Base-by-base conservation (phyloP, 305 asterid genomes). In the Fraxinus nigra region DNA sequence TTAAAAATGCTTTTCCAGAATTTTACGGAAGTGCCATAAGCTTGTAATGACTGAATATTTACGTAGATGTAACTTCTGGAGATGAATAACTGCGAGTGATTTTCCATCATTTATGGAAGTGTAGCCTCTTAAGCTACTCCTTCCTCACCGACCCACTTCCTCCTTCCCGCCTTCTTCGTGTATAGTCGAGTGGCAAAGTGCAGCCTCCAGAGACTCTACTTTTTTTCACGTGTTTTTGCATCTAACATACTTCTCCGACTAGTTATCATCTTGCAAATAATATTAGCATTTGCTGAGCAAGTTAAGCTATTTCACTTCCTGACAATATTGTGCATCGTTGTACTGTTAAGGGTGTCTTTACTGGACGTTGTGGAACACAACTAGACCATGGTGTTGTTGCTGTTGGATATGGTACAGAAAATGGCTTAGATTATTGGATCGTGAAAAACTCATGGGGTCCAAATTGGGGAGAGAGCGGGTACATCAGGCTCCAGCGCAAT, bases 41-140 rank as follows among this genome's bases (percentile, higher is more conserved):
- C 28, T 56, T 46, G 22, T 7, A 43, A 9, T 75, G 33, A 8
- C 38, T 80, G 11, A 74, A 3, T 46, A 13, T 51, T 51, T 16
- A 51, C 9, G 24, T 16, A 16, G 7, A 51, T 14, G 22, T 51
- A 51, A 16, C 63, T 51, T n/a, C 5, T 51, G 7, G 63, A 51
- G 63, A 5, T 51, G 8, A 16, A 51, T 16, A 16, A 51, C 61
- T 16, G 1, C 92, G 89, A 24, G 90, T 92, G 51, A 87, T 93
- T 11, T 90, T 92, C 0, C 97, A 93, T 59, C 95, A 89, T 10
- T 30, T 92, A n/a, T 16, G 67, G 88, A 86, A 38, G 93, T 79
- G 38, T 97, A 5, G 24, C 22, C 63, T 51, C 8, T 51, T 51
- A 51, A 51, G 22, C 61, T 51, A 51, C 22, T 51, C 8, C 59